phyloP scores from a whole-genome alignment of 2,329 filamentous ascomycete genomes.

The Stagonosporopsis tanaceti region DNA sequence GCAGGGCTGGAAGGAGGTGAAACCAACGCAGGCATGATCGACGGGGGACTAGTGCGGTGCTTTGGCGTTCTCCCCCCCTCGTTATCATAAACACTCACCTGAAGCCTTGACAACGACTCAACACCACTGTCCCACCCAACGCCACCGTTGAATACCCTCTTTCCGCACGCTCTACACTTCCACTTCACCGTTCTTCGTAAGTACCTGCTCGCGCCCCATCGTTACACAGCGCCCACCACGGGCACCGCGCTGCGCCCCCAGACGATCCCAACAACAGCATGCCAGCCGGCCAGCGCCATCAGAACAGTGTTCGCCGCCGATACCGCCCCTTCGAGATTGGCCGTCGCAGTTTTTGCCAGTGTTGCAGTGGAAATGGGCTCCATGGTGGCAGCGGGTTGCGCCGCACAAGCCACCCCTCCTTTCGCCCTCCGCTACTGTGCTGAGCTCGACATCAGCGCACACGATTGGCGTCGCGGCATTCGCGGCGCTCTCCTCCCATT shows the following conservation, averaged over 20 bases:
- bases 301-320: constrained; percentile 22
- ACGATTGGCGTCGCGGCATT: constrained; percentile 19
- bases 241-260: constrained; percentile 39
- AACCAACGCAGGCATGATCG: constrained; percentile 41
- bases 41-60: constrained; percentile 9
- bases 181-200: constrained; percentile 39
- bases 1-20: constrained; percentile 24
- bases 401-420: constrained; percentile 41
- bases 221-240: constrained; percentile 33
- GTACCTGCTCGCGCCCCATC: constrained; percentile 40
- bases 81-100: constrained; percentile 29
- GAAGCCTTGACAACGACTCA: constrained; percentile 31
- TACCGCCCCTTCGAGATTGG: constrained; percentile 16
- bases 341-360: constrained; percentile 20
- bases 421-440: constrained; percentile 32
- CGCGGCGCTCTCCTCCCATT: not conserved
- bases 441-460: constrained; percentile 30
- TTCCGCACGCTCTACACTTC: constrained; percentile 16
- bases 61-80: constrained; percentile 18
- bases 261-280: constrained; percentile 27
- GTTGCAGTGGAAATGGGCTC: constrained; percentile 17
- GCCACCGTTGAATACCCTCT: constrained; percentile 25
- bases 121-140: constrained; percentile 30
- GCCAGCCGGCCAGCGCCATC: constrained; percentile 27
- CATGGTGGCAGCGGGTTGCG: constrained; percentile 28